A percentile compares a stretch with the other conserved stretches of the same genome.
phyloP scores from a whole-genome alignment of 495 filamentous ascomycete genomes.

The Cladorrhinum samala region DNA sequence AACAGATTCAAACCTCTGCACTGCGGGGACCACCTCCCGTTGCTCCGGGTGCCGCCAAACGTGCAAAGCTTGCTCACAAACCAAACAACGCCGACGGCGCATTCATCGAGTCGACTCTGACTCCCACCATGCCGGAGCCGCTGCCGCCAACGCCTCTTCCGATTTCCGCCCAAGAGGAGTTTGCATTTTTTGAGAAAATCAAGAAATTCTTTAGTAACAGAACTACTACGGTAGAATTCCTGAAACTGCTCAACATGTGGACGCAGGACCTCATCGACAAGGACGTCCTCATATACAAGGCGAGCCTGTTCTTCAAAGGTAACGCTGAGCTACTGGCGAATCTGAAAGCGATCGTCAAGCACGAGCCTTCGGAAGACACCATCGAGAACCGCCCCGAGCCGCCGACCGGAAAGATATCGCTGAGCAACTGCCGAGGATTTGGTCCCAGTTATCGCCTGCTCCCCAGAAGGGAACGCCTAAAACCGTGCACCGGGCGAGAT shows the following conservation, averaged over 20 bases:
- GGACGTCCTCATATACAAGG: conserved; percentile 71
- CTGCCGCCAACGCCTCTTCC: conserved; percentile 66
- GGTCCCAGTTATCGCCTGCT: conserved; percentile 93
- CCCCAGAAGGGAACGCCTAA: conserved; percentile 79
- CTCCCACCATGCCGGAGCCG: conserved; percentile 80
- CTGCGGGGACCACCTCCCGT: conserved; percentile 29
- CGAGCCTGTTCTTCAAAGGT: conserved; percentile 76
- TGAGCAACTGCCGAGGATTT: conserved; percentile 87
- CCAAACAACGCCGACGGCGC: conserved; percentile 52
- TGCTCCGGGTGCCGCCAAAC: conserved; percentile 42
- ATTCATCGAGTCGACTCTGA: conserved; percentile 77
- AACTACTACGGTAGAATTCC: conserved; percentile 83
- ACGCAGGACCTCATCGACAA: conserved; percentile 84
- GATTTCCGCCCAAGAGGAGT: conserved; percentile 61
- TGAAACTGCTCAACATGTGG: conserved; percentile 92
- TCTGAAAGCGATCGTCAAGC: conserved; percentile 73
- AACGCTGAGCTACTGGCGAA: conserved; percentile 80
- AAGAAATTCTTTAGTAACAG: conserved; percentile 96
- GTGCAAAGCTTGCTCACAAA: conserved; percentile 59
- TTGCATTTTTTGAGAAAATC: conserved; percentile 90
- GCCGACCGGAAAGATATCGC: conserved; percentile 67
- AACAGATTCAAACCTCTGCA: conserved; percentile 30
- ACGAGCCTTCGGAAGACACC: conserved; percentile 65
- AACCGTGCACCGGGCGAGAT: conserved; percentile 87
- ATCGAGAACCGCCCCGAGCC: conserved; percentile 71